Percentiles rank a stretch among this genome's conserved stretches.
These are phyloP conservation scores for Fusarium marasasianum DNA, from an alignment of 2,329 filamentous ascomycete species.

Conservation along the genomic window DNA sequence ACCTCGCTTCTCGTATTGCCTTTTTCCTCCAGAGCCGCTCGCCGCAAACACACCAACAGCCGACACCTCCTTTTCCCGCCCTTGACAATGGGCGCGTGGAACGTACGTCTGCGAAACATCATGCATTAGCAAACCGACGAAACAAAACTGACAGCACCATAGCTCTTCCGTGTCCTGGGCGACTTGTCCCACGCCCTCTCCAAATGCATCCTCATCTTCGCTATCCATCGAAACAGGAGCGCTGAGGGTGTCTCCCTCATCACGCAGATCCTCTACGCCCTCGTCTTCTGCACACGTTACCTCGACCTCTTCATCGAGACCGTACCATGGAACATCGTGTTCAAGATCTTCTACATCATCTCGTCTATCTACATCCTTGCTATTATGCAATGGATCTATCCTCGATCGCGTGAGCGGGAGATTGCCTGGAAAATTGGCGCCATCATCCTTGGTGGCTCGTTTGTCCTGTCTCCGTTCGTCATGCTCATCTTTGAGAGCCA, in stretches of 20 bases:
- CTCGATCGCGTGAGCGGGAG: constrained; percentile 88
- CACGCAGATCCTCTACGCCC: constrained; percentile 85
- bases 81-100: constrained; percentile 53
- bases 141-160: constrained; percentile 9
- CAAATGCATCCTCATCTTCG: constrained; percentile 89
- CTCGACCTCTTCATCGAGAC: constrained; percentile 76
- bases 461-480: constrained; percentile 76
- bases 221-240: constrained; percentile 88
- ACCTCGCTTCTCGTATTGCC: neutral
- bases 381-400: constrained; percentile 86
- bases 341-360: constrained; percentile 90
- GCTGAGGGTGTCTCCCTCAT: constrained; percentile 93
- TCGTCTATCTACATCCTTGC: constrained; percentile 87
- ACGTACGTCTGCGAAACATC: constrained; percentile 44
- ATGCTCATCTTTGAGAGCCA: constrained; percentile 71
- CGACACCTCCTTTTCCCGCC: constrained; percentile 17
- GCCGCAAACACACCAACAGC: constrained; percentile 25
- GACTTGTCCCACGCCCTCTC: constrained; percentile 87
- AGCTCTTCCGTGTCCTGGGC: constrained; percentile 79
- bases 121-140: neutral
- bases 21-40: neutral
- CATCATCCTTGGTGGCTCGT: constrained; percentile 70
- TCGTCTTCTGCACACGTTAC: constrained; percentile 89
- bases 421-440: constrained; percentile 92
- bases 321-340: constrained; percentile 75